Evolutionary conservation across 306 rosid species (phyloP).

Genomic region (Corylus heterophylla): DNA sequence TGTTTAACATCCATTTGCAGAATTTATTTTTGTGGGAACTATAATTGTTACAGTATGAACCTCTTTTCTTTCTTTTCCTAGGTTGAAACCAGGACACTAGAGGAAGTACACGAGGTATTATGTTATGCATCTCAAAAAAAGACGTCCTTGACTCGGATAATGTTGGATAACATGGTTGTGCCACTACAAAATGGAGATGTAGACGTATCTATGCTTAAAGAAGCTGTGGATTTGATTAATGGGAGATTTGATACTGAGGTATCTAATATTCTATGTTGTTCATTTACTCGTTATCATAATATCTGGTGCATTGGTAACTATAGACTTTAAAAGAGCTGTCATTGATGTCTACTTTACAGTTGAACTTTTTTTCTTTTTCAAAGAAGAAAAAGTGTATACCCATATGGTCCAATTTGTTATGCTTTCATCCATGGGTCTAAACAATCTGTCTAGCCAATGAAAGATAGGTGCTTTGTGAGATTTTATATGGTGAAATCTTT

Average conservation of each 20-base stretch:
- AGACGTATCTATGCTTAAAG: slow-evolving; percentile 77
- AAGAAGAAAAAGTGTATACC: not conserved
- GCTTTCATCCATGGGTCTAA: not conserved
- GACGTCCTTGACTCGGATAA: slow-evolving; percentile 77
- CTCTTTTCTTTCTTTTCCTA: slow-evolving; percentile 28
- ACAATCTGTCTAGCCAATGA: not conserved
- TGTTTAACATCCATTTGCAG: no score
- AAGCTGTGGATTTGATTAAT: slow-evolving; percentile 70
- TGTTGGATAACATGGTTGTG: slow-evolving; percentile 97
- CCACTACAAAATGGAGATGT: slow-evolving; percentile 75
- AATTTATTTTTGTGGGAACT: slow-evolving; percentile 2
- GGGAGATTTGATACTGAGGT: slow-evolving; percentile 92
- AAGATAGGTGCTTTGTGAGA: slow-evolving; percentile 17
- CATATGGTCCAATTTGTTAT: not conserved
- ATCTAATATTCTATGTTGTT: slow-evolving; percentile 18
- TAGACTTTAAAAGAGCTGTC: not conserved
- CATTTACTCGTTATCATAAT: slow-evolving; percentile 13
- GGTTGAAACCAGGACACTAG: slow-evolving; percentile 94
- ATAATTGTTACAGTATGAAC: slow-evolving; percentile 16
- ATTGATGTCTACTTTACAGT: not conserved
- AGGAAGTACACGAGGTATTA: slow-evolving; percentile 72
- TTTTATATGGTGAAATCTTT: not conserved
- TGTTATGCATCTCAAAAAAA: slow-evolving; percentile 66
- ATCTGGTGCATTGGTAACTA: not conserved
- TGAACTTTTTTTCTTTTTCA: no score